Percentiles rank a stretch among this genome's conserved stretches.
Evolutionary conservation across 345 rosid species (phyloP).

Genomic region (Citrus unshiu): DNA sequence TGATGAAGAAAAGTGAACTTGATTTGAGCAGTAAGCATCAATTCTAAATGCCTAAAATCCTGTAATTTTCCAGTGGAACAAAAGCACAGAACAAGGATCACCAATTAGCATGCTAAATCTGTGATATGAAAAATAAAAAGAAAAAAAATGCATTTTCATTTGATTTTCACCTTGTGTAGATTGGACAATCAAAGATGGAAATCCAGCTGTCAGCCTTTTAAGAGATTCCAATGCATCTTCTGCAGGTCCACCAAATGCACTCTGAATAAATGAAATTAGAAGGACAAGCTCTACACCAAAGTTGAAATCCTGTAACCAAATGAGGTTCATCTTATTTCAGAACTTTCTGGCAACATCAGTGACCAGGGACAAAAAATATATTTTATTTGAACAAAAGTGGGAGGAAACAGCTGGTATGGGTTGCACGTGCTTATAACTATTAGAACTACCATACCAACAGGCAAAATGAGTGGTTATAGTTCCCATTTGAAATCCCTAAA

Average conservation of each 20-base stretch:
- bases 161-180: constrained; percentile 61
- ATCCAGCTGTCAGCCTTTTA: constrained; percentile 37
- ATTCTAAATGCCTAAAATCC: not conserved
- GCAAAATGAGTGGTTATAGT: not conserved
- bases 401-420: too few species aligned
- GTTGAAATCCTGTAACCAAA: constrained; percentile 66
- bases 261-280: constrained; percentile 54
- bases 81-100: not conserved
- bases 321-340: constrained; percentile 13
- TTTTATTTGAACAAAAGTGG: too few species aligned
- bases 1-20: not conserved
- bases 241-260: constrained; percentile 39
- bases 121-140: not conserved
- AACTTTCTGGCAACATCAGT: not conserved
- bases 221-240: constrained; percentile 68
- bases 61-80: not conserved
- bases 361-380: too few species aligned
- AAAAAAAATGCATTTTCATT: not conserved
- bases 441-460: not conserved
- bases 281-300: constrained; percentile 78
- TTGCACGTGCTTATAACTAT: too few species aligned
- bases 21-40: not conserved
- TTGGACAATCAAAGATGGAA: constrained; percentile 73
- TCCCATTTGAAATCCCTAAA: not conserved
- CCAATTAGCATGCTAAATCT: constrained; percentile 1